Percentiles rank a stretch among this genome's conserved stretches.
phyloP scores from a whole-genome alignment of 257 asterid species.

The Asclepias syriaca region DNA sequence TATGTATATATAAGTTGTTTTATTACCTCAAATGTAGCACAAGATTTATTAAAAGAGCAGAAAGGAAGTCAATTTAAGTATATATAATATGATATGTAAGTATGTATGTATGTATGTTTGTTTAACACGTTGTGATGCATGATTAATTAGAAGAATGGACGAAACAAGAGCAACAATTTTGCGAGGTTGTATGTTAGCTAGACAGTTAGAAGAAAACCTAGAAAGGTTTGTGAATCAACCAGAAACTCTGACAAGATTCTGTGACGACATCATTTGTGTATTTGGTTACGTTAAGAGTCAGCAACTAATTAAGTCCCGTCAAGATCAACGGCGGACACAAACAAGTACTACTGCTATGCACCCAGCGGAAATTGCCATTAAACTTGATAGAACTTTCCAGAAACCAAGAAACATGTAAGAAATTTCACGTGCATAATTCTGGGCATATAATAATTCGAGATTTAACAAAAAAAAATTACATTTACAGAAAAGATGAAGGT shows the following conservation, averaged over 20 bases:
- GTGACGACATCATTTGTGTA: slow-evolving; percentile 50
- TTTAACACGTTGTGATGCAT: not conserved
- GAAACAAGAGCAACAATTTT: slow-evolving; percentile 34
- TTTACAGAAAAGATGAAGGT: slow-evolving; percentile 37
- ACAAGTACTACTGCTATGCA: no score
- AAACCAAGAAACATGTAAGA: slow-evolving; percentile 56
- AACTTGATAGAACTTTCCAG: no score
- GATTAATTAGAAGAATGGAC: slow-evolving; percentile 36
- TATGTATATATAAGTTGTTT: no score
- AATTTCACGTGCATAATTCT: slow-evolving; percentile 14
- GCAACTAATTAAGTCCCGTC: no score
- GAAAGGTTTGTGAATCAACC: slow-evolving; percentile 40
- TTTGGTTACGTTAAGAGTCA: slow-evolving; percentile 43
- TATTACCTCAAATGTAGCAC: no score
- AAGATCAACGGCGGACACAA: slow-evolving; percentile 13
- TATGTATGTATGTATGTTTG: not conserved
- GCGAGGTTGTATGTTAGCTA: slow-evolving; percentile 54
- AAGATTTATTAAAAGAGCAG: not conserved
- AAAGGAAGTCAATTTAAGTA: not conserved
- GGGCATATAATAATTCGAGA: no score
- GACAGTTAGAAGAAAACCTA: slow-evolving; percentile 45
- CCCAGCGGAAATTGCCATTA: no score
- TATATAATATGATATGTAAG: no score
- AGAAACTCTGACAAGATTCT: slow-evolving; percentile 23
- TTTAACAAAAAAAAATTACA: no score